phyloP scores from a whole-genome alignment of 108 stramenopile species.

The Cylindrotheca closterium region DNA sequence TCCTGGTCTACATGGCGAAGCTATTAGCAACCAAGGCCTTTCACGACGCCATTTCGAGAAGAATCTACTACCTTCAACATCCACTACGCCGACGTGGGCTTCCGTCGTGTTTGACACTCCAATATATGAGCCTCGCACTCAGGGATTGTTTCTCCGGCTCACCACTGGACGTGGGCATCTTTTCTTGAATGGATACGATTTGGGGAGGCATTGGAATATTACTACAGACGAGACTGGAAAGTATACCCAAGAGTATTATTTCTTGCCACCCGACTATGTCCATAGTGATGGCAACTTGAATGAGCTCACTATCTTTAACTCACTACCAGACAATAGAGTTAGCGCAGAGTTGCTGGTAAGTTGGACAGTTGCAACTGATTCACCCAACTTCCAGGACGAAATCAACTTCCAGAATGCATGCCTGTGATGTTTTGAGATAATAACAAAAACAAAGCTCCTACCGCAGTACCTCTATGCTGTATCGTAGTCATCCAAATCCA shows the following conservation, averaged over 20 bases:
- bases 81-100: constrained; percentile 26
- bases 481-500: constrained; percentile 18
- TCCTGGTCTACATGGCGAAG: constrained; percentile 36
- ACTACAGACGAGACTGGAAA: constrained; percentile 30
- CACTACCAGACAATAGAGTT: constrained; percentile 9
- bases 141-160: constrained; percentile 31
- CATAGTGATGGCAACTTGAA: constrained; percentile 31
- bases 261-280: constrained; percentile 43
- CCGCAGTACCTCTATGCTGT: neutral
- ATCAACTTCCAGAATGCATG: constrained; percentile 32
- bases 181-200: constrained; percentile 54
- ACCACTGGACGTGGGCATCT: constrained; percentile 48
- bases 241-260: constrained; percentile 42
- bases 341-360: constrained; percentile 25
- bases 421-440: neutral
- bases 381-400: constrained; percentile 26
- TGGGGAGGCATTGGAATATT: constrained; percentile 64
- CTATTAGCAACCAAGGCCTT: neutral
- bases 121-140: constrained; percentile 8
- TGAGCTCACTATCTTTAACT: constrained; percentile 39
- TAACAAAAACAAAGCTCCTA: neutral
- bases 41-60: neutral
- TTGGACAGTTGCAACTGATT: constrained; percentile 13
- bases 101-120: constrained; percentile 42
- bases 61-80: neutral